Conservation (phyloP, 305 asterid species). For the Fraxinus ornus region DNA sequence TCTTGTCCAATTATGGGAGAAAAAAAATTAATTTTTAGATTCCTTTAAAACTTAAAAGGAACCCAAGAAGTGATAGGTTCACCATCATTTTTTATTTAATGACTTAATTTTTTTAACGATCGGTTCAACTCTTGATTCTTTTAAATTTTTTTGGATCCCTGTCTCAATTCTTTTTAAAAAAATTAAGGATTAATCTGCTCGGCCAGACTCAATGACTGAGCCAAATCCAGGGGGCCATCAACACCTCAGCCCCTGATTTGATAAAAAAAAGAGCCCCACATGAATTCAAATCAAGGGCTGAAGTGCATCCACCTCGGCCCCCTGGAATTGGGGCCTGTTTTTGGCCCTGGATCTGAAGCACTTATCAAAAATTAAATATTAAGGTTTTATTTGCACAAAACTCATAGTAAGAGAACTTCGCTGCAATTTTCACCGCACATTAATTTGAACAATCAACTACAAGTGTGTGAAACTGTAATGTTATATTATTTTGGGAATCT, state of each 20-base stretch:
- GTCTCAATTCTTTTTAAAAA: not conserved
- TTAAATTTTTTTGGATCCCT: no score
- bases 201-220: no score
- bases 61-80: not conserved
- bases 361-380: not conserved
- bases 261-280: no score
- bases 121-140: not conserved
- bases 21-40: not conserved
- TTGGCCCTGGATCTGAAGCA: no score
- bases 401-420: not conserved
- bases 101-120: not conserved
- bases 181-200: no score
- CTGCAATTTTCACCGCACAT: not conserved
- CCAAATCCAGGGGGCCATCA: no score
- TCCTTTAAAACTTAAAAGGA: not conserved
- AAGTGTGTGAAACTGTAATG: not conserved
- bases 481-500: slow-evolving; percentile 28
- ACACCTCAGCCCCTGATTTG: no score
- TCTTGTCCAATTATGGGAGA: not conserved
- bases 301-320: no score
- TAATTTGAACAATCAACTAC: not conserved
- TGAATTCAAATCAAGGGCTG: no score
- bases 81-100: not conserved
- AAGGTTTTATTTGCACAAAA: not conserved
- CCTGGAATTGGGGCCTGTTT: no score